phyloP scores from a whole-genome alignment of 768 basidiomycete genomes.

The Mycena capillaripes region DNA sequence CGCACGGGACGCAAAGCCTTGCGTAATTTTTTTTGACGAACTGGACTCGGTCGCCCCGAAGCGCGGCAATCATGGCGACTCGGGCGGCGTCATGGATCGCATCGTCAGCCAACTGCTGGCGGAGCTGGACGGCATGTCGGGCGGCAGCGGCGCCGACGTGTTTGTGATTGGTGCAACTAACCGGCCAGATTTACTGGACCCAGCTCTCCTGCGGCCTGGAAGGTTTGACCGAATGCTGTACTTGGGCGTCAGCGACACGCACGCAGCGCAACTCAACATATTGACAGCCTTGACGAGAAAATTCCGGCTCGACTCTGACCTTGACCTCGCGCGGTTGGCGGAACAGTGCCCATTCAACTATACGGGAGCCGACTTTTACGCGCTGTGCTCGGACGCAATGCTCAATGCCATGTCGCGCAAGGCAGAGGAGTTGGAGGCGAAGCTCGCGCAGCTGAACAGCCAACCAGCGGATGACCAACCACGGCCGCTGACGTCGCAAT shows the following conservation, averaged over 20 bases:
- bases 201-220: constrained; percentile 91
- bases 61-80: constrained; percentile 95
- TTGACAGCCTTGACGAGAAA: constrained; percentile 92
- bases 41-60: constrained; percentile 96
- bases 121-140: constrained; percentile 92
- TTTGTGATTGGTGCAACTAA: constrained; percentile 98
- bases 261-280: constrained; percentile 89
- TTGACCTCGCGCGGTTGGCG: constrained; percentile 76
- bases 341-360: constrained; percentile 90
- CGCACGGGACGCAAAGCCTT: constrained; percentile 92
- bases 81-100: constrained; percentile 97
- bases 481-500: constrained; percentile 86
- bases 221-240: constrained; percentile 99
- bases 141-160: constrained; percentile 74
- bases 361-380: constrained; percentile 99
- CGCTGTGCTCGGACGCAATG: constrained; percentile 96
- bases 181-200: constrained; percentile 91
- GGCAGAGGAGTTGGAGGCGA: constrained; percentile 82
- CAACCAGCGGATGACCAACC: constrained; percentile 63
- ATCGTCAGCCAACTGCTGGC: constrained; percentile 96
- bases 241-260: constrained; percentile 90
- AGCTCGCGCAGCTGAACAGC: constrained; percentile 71
- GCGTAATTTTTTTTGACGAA: constrained; percentile 98
- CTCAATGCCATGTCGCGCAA: constrained; percentile 94
- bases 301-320: constrained; percentile 81